phyloP scores from a whole-genome alignment of 345 rosid species.

The Syzygium oleosum region DNA sequence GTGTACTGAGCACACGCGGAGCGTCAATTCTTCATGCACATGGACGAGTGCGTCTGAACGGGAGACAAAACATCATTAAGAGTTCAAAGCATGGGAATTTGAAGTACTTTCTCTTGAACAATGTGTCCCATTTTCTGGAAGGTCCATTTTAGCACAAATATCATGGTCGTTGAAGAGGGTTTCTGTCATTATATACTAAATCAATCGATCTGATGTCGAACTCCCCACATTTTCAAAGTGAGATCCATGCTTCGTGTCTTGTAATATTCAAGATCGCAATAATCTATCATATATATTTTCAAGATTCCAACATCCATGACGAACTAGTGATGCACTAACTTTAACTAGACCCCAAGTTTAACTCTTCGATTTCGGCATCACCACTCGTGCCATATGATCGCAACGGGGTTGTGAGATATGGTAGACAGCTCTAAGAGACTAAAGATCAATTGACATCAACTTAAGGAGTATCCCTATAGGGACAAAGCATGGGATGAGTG shows the following conservation, averaged over 20 bases:
- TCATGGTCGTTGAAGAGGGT: not conserved
- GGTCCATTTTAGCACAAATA: not conserved
- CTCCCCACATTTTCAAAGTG: not conserved
- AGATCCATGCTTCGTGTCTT: not conserved
- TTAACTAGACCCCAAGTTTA: too few species aligned
- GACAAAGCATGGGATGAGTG: not conserved
- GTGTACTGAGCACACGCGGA: not conserved
- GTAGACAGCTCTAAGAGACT: not conserved
- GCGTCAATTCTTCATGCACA: not conserved
- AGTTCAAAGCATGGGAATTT: not conserved
- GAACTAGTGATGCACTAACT: not conserved
- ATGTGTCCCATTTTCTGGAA: not conserved
- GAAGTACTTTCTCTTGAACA: not conserved
- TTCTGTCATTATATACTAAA: not conserved
- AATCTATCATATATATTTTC: not conserved
- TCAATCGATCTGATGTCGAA: not conserved
- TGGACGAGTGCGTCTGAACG: not conserved
- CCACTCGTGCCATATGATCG: not conserved
- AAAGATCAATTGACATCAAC: not conserved
- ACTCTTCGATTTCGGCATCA: too few species aligned
- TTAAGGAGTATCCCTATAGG: not conserved
- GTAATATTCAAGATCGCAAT: not conserved
- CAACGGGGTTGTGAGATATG: not conserved
- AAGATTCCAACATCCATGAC: not conserved
- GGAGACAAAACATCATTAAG: not conserved